These are phyloP conservation scores for Fusarium dlaminii DNA, from an alignment of 2,329 filamentous ascomycete species.

Conservation along the genomic window DNA sequence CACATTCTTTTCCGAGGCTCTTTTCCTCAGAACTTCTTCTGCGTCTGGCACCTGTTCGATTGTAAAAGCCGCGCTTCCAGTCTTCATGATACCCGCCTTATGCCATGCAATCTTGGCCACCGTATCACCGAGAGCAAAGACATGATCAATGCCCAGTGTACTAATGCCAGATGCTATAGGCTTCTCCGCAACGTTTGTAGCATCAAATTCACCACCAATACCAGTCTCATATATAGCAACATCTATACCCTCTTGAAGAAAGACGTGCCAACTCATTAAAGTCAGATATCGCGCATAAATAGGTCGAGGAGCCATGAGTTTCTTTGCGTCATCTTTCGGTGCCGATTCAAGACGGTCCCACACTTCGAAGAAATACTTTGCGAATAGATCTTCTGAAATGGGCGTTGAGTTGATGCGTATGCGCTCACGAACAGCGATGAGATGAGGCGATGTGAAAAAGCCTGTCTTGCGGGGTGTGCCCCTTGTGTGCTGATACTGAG, in stretches of 20 bases:
- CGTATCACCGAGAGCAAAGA: slow-evolving; percentile 68
- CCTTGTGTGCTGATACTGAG: slow-evolving; percentile 54
- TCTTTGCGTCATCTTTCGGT: slow-evolving; percentile 44
- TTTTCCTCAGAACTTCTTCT: slow-evolving; percentile 55
- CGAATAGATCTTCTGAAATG: slow-evolving; percentile 67
- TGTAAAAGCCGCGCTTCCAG: slow-evolving; percentile 65
- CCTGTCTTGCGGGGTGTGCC: slow-evolving; percentile 60
- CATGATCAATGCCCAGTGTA: slow-evolving; percentile 75
- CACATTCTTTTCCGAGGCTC: slow-evolving; percentile 64
- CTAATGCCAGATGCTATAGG: slow-evolving; percentile 70
- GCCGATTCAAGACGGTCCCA: slow-evolving; percentile 64
- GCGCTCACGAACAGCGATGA: slow-evolving; percentile 73
- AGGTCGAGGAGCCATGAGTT: slow-evolving; percentile 55
- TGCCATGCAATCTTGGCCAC: slow-evolving; percentile 77
- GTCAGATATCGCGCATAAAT: slow-evolving; percentile 71
- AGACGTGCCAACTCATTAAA: slow-evolving; percentile 73
- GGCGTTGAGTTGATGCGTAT: slow-evolving; percentile 70
- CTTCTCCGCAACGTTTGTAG: slow-evolving; percentile 71
- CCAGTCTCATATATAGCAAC: slow-evolving; percentile 73
- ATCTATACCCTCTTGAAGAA: slow-evolving; percentile 70
- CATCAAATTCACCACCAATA: slow-evolving; percentile 74
- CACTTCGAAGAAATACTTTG: slow-evolving; percentile 74
- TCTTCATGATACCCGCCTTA: slow-evolving; percentile 77
- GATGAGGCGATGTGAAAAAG: slow-evolving; percentile 75
- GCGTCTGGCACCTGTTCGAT: slow-evolving; percentile 60